Base-by-base conservation (phyloP, 352 stramenopile genomes). In the Plasmopara halstedii region DNA sequence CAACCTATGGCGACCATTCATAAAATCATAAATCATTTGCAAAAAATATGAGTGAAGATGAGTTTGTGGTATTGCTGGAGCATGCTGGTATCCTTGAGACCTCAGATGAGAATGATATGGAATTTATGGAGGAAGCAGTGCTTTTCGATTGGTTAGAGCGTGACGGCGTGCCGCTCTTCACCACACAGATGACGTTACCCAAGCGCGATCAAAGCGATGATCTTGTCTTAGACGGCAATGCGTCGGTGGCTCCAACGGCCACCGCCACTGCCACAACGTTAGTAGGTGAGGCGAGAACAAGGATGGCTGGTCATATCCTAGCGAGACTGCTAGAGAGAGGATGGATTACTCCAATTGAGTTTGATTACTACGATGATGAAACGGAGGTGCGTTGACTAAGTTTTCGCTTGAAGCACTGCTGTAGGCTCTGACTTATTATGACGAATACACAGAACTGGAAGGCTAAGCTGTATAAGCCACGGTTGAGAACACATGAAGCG, bases 31-130 rank as follows among this genome's bases (percentile, higher is more conserved):
- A n/a, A n/a, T n/a, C n/a, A n/a, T n/a, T n/a, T n/a, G n/a, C n/a
- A n/a, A n/a, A 29, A 38, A 43, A 18, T 22, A 87, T 86, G 73
- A 88, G 73, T 56, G 79, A 91, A 51, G 79, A 91, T 62, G 79
- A 88, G 60, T 91, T 91, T 50, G 77, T 91, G 23, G 76, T 91
- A 68, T 62, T 88, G 43, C 60, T 85, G 26, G 79, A 88, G 59
- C 76, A 91, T 54, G 76, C 79, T 13, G 79, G 79, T 15, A 70
- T 91, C 42, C 66, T 87, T 17, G 79, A 90, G 47, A 67, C 62
- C 17, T 80, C 72, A 45, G 76, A 91, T 26, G 74, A 77, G 38
- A 72, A 70, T 27, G 73, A 68, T 21, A 70, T 74, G 47, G 76
- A 90, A 58, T 90, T 78, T 45, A 70, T 88, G 41, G 73, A 85